Evolutionary conservation across 139 green algal species (phyloP), one percentile per base, ranked within the genome.

Genomic region (Ulvella scutata): DNA sequence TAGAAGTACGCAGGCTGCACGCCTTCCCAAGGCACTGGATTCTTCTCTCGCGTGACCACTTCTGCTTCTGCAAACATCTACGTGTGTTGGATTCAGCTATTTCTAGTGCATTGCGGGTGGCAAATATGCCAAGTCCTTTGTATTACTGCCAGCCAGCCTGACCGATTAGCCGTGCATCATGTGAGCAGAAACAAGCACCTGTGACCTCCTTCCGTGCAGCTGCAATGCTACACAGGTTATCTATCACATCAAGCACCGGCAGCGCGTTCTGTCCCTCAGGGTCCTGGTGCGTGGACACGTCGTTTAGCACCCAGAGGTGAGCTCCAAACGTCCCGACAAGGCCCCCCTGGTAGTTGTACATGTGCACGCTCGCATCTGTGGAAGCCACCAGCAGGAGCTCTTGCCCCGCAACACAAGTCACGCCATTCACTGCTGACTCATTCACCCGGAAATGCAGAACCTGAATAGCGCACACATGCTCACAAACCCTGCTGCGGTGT

Each of bases 311-410:
- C 86, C 86, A 91, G 29, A 23, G 74, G 78, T 90, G 81, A 51
- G 82, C 72, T 1, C 87, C 87, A 44, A 89, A 80, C 39, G 85
- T n/a, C 7, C 87, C 86, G 17, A 90, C 76, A 35, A 87, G 73
- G 3, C 73, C 81, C 0, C 86, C 89, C 28, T 86, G 73, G 6
- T 85, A 29, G 20, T 79, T 90, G 87, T 86, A 93, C 3, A 93
- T 51, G 13, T 80, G 78, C 35, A 89, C 81, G 62, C 84, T 87
- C 74, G 75, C 78, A 77, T 93, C 88, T 33, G 82, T 80, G 23
- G 78, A 81, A 0, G 67, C 82, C 4, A 77, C 79, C 51, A 93
- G 73, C 36, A 93, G 72, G 43, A 93, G 79, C 9, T 77, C 73
- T 35, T 73, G 59, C 1, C 34, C 72, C 37, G 79, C 72, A 36